Base-by-base conservation (phyloP, 257 asterid genomes). In the Buddleja alternifolia region DNA sequence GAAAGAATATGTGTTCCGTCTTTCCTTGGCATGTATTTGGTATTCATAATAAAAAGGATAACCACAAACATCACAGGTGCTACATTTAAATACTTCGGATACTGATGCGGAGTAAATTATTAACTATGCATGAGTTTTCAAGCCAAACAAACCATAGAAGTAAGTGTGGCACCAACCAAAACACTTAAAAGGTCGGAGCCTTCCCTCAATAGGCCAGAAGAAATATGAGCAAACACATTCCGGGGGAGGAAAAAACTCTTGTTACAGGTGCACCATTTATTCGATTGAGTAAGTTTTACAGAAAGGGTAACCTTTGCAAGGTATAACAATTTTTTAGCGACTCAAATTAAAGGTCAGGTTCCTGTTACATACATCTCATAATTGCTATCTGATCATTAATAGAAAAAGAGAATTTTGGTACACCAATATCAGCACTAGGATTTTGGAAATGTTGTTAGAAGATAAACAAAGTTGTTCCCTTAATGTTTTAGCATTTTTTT, bases 51-150 rank as follows among this genome's bases (percentile, higher is more conserved):
- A n/a, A 40, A 67, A 53, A n/a, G 24, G 54, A 3, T 24, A 23
- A 17, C 21, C 24, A 53, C 1, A 54, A 21, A 39, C 29, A 53
- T 60, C 46, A 62, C 6, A 17, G 15, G 16, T 41, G 48, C 63
- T 32, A 29, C 62, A 70, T 23, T 63, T 60, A 21, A 12, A 17
- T 16, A 21, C 61, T 17, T 62, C 40, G 47, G 46, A 51, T 6
- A 56, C 14, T 32, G 23, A 8, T 21, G 14, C 14, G 29, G 24
- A 37, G 62, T 36, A 34, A 48, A 70, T 62, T 61, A 24, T 52
- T 16, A 48, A 4, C 20, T 16, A 32, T 7, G 46, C 63, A 24
- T 19, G 20, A 60, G 39, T 29, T 58, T 46, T 11, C 47, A 29
- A 48, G 54, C 32, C 45, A 60, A 48, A 23, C 37, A 19, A 19